Base-by-base conservation (phyloP, 805 yeast genomes). In the Metahyphopichia silvanorum region DNA sequence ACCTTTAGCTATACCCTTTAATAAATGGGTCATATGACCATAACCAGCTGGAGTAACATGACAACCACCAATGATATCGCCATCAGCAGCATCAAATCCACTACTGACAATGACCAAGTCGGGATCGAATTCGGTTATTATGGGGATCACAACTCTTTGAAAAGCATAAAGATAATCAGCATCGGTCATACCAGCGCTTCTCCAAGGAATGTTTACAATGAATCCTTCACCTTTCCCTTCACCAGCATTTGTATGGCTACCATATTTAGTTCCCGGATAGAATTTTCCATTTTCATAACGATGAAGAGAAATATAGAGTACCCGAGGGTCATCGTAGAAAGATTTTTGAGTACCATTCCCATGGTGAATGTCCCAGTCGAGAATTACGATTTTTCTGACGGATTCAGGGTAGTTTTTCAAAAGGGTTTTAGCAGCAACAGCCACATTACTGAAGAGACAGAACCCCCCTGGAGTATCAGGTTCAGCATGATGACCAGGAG, bases 401-500 rank as follows among this genome's bases (percentile, higher is more conserved):
- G 86, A 75, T 49, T 91, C 97, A 0, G 97, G 96, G 56, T 87
- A 91, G 35, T 75, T 70, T 44, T 79, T 79, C 36, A 93, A 63
- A 42, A 89, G 82, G 38, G 82, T 79, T 50, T 84, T 84, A 12
- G 97, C 95, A 2, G 98, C 98, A 13, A 93, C 96, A 0, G 98
- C 96, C 16, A 93, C 99, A 52, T 93, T 93, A 40, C 95, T 84
- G 54, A 93, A 93, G 28, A 93, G 66, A 63, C 98, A 93, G 55
- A 93, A 93, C 10, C 99, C 99, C 29, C 96, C 98, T 0, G 98
- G 95, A 11, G 88, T 69, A 44, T 86, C 93, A 2, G 99, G 98
- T 53, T 94, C 99, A 1, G 98, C 98, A 54, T 93, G 99, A 63
- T 93, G 99, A 5, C 99, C 99, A 0, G 99, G 99, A 2, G 99